phyloP scores from a whole-genome alignment of 176 grass and related monocot species.

The Triticum urartu region DNA sequence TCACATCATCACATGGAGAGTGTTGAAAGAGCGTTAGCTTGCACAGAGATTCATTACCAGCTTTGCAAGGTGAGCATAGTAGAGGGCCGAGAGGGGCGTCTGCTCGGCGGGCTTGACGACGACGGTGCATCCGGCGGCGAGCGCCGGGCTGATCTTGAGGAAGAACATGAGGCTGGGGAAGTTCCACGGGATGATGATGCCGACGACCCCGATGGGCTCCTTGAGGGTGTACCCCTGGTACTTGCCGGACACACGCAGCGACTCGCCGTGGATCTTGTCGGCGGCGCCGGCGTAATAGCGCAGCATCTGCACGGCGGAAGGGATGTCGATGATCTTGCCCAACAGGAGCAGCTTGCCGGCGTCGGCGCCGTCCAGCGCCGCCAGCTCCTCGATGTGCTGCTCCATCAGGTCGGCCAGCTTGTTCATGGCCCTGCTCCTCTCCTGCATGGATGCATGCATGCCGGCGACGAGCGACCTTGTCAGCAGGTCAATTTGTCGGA shows the following conservation, averaged over 20 bases:
- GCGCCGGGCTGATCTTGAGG: slow-evolving; percentile 66
- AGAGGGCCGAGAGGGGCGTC: slow-evolving; percentile 74
- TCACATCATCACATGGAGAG: too few species aligned
- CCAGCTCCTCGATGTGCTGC: slow-evolving; percentile 68
- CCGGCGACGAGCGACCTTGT: not conserved
- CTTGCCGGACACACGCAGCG: slow-evolving; percentile 45
- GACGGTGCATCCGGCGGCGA: slow-evolving; percentile 84
- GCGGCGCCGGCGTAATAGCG: slow-evolving; percentile 96
- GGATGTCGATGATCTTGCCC: slow-evolving; percentile 75
- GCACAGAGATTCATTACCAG: slow-evolving; percentile 6
- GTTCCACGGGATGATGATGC: slow-evolving; percentile 88
- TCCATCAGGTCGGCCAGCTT: slow-evolving; percentile 80
- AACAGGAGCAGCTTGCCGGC: slow-evolving; percentile 68
- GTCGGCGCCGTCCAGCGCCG: slow-evolving; percentile 61
- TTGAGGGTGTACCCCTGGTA: slow-evolving; percentile 81
- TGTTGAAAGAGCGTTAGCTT: too few species aligned
- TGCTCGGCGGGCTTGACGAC: slow-evolving; percentile 95
- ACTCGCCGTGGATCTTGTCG: slow-evolving; percentile 91
- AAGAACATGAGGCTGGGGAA: slow-evolving; percentile 86
- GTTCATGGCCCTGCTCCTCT: slow-evolving; percentile 59
- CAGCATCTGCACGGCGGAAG: slow-evolving; percentile 30
- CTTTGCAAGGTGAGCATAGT: slow-evolving; percentile 71
- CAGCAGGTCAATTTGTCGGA: too few species aligned
- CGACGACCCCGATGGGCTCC: slow-evolving; percentile 83
- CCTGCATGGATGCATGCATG: slow-evolving; percentile 32